Evolutionary conservation across 2,329 filamentous ascomycete genomes (phyloP).

Genomic region (Talaromyces sp.): DNA sequence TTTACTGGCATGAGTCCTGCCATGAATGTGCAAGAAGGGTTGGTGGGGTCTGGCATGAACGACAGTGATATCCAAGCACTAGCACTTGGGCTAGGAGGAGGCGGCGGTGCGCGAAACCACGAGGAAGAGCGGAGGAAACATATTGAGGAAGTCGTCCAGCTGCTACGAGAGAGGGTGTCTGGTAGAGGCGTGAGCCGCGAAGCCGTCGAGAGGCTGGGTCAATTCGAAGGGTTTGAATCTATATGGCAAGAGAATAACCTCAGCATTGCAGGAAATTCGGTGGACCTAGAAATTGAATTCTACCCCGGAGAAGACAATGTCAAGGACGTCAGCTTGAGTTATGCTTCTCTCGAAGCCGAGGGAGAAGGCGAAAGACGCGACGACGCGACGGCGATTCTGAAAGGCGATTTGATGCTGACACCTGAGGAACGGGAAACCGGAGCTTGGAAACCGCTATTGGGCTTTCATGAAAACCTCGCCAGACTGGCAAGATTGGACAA

Average conservation of each 20-base stretch:
- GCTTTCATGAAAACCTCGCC: slow-evolving; percentile 39
- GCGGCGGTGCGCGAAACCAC: slow-evolving; percentile 28
- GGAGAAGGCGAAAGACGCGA: slow-evolving; percentile 35
- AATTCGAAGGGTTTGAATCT: slow-evolving; percentile 41
- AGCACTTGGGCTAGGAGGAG: slow-evolving; percentile 25
- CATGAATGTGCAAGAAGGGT: slow-evolving; percentile 30
- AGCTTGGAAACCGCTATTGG: slow-evolving; percentile 31
- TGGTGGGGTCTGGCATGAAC: slow-evolving; percentile 31
- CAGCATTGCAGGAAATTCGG: slow-evolving; percentile 42
- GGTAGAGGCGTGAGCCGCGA: slow-evolving; percentile 41
- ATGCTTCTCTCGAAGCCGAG: slow-evolving; percentile 35
- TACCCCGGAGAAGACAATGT: slow-evolving; percentile 34
- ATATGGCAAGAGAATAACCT: slow-evolving; percentile 44
- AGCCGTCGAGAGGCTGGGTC: slow-evolving; percentile 36
- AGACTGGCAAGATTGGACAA: slow-evolving; percentile 41
- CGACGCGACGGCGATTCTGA: slow-evolving; percentile 39
- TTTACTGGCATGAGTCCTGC: slow-evolving; percentile 37
- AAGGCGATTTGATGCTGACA: slow-evolving; percentile 31
- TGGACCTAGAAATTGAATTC: slow-evolving; percentile 44
- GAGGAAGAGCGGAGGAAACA: slow-evolving; percentile 37
- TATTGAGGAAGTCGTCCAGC: slow-evolving; percentile 36
- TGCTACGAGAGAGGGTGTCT: slow-evolving; percentile 34
- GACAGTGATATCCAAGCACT: slow-evolving; percentile 35
- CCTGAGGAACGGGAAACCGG: slow-evolving; percentile 25
- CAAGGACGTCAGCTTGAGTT: slow-evolving; percentile 38